Base-by-base conservation (phyloP, 202 grass and related monocot species). In the Panicum hallii region DNA sequence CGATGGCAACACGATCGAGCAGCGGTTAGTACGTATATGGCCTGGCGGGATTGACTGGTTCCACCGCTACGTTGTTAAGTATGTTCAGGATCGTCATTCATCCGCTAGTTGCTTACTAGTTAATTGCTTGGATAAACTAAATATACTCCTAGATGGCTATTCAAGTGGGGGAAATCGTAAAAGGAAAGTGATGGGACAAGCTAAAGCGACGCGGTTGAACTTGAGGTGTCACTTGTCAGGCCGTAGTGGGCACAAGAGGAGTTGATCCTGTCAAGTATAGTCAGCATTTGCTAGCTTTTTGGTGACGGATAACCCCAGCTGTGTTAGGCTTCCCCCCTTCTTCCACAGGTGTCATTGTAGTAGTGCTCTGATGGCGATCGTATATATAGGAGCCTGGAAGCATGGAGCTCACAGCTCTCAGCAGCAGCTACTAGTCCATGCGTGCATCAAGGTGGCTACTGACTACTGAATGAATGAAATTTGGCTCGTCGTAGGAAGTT, bases 201-300 rank as follows among this genome's bases (percentile, higher is more conserved):
- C 32, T 50, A 79, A 63, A 32, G 55, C 14, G 45, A 44, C 36
- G 20, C 17, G 20, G 67, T 20, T 63, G 55, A 63, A 63, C 52
- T 56, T 9, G 75, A 30, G 45, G 61, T 41, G 30, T 4, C 26
- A 26, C 26, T 26, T 26, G 26, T 26, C 22, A 30, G 11, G 20
- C 15, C 53, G 32, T 65, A 48, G 56, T 11, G n/a, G 64, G 14
- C 20, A 54, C 40, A 83, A 42, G 16, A 75, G 61, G 13, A 28
- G 3, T 3, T 32, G 8, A 64, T 53, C 53, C 45, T 74, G 50
- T 50, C 34, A 26, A 20, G 30, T 3, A 3, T 9, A 42, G 56
- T 52, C 69, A 83, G 41, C 55, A 16, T 23, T 64, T 74, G n/a
- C 3, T 60, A 60, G 2, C 57, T 17, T 65, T 65, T 65, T 74